Evolutionary conservation across 2,329 filamentous ascomycete species (phyloP).

Genomic region (Lithohypha guttulata): DNA sequence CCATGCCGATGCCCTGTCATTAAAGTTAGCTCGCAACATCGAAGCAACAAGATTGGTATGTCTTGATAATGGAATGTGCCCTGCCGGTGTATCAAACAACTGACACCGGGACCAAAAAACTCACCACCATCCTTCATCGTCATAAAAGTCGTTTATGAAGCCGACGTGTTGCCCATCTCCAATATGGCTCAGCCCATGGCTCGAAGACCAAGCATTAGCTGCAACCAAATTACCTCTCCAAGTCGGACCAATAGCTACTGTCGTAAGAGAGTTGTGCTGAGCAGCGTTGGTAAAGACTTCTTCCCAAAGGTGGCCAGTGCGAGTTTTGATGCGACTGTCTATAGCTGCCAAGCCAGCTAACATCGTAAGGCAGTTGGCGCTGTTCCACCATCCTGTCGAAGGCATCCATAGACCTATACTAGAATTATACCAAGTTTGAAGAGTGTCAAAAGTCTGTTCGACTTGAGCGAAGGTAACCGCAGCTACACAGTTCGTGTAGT

Average conservation of each 20-base stretch:
- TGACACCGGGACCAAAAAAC: too few relatives aligned
- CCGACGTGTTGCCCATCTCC: too few relatives aligned
- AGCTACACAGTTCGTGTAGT: constrained; percentile 1
- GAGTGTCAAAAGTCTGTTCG: constrained; percentile 28
- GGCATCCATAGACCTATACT: constrained; percentile 50
- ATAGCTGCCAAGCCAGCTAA: constrained; percentile 44
- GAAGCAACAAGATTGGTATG: too few relatives aligned
- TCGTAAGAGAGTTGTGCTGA: constrained; percentile 9
- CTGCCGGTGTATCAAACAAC: too few relatives aligned
- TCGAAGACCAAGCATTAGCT: too few relatives aligned
- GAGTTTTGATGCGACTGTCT: constrained; percentile 22
- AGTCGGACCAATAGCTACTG: neutral
- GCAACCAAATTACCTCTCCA: neutral
- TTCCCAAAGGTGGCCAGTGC: constrained; percentile 19
- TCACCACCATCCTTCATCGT: constrained; percentile 47
- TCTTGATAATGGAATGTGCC: too few relatives aligned
- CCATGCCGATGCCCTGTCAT: constrained; percentile 45
- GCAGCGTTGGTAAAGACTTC: constrained; percentile 37
- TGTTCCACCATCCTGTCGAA: constrained; percentile 62
- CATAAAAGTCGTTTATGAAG: constrained; percentile 39
- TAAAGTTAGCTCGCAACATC: too few relatives aligned
- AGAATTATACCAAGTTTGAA: constrained; percentile 52
- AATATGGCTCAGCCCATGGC: too few relatives aligned
- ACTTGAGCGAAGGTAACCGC: constrained; percentile 12
- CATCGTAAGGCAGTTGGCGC: constrained; percentile 54